Evolutionary conservation across 2,329 filamentous ascomycete genomes (phyloP).

Genomic region (Stachybotrys chartarum): DNA sequence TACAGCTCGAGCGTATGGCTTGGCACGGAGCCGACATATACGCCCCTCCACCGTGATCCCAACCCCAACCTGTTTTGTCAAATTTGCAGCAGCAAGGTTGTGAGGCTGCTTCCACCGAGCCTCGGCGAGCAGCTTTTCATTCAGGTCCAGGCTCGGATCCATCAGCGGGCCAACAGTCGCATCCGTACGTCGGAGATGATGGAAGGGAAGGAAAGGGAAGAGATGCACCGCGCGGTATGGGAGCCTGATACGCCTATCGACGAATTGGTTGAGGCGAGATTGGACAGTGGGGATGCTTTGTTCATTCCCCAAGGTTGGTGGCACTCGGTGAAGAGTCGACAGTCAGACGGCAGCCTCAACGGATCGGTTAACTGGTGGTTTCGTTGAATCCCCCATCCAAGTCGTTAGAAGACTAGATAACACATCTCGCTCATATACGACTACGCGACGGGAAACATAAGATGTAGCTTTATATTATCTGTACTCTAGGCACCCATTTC

Average conservation of each 20-base stretch:
- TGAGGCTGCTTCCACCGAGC: slow-evolving; percentile 63
- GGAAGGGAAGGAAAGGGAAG: slow-evolving; percentile 63
- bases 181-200: slow-evolving; percentile 88
- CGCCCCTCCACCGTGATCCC: slow-evolving; percentile 84
- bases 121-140: slow-evolving; percentile 59
- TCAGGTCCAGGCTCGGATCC: slow-evolving; percentile 34
- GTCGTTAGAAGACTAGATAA: too few relatives aligned
- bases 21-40: slow-evolving; percentile 78
- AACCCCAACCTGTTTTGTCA: slow-evolving; percentile 93
- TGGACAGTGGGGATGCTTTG: slow-evolving; percentile 45
- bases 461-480: background rate
- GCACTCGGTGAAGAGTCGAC: slow-evolving; percentile 35
- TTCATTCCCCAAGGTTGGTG: slow-evolving; percentile 38
- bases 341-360: slow-evolving; percentile 27
- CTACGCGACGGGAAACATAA: background rate
- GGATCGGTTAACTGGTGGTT: slow-evolving; percentile 41
- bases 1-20: slow-evolving; percentile 87
- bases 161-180: slow-evolving; percentile 30
- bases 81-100: slow-evolving; percentile 61
- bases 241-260: slow-evolving; percentile 18
- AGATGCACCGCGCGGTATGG: slow-evolving; percentile 69
- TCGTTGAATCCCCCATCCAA: slow-evolving; percentile 15
- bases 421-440: too few relatives aligned
- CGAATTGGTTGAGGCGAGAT: slow-evolving; percentile 40
- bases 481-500: background rate